Evolutionary conservation across 495 filamentous ascomycete genomes (phyloP).

Genomic region (Platismatia glauca): DNA sequence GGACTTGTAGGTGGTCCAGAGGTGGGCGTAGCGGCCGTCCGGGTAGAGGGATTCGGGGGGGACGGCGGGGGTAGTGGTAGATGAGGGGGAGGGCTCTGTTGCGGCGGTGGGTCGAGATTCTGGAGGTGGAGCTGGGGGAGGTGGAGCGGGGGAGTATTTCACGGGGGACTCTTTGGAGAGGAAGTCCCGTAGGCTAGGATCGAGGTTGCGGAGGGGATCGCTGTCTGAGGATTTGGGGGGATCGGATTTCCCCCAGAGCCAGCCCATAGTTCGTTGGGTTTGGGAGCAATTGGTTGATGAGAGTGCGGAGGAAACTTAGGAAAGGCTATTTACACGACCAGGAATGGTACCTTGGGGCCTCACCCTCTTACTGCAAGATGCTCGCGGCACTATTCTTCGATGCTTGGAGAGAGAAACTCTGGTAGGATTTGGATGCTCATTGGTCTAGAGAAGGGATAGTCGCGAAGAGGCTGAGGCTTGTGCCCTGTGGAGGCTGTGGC

Average conservation of each 20-base stretch:
- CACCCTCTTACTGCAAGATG: too few relatives aligned
- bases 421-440: too few relatives aligned
- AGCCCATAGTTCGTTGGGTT: constrained; percentile 48
- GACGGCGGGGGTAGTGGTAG: constrained; percentile 30
- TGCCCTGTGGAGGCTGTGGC: too few relatives aligned
- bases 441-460: too few relatives aligned
- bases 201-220: constrained; percentile 73
- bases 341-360: too few relatives aligned
- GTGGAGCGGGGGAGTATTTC: constrained; percentile 51
- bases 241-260: constrained; percentile 49
- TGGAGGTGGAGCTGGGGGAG: constrained; percentile 23
- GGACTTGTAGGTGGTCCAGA: constrained; percentile 83
- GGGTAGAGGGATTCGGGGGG: constrained; percentile 52
- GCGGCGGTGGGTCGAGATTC: constrained; percentile 13
- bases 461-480: too few relatives aligned
- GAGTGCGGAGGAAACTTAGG: neutral
- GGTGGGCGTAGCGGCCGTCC: constrained; percentile 86
- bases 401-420: too few relatives aligned
- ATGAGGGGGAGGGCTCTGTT: constrained; percentile 23
- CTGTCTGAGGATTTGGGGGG: constrained; percentile 35
- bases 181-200: constrained; percentile 75
- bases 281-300: neutral
- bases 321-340: too few relatives aligned
- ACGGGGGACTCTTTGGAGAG: constrained; percentile 73
- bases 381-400: too few relatives aligned